phyloP scores from a whole-genome alignment of 768 basidiomycete genomes.

The Tricholoma terreum region DNA sequence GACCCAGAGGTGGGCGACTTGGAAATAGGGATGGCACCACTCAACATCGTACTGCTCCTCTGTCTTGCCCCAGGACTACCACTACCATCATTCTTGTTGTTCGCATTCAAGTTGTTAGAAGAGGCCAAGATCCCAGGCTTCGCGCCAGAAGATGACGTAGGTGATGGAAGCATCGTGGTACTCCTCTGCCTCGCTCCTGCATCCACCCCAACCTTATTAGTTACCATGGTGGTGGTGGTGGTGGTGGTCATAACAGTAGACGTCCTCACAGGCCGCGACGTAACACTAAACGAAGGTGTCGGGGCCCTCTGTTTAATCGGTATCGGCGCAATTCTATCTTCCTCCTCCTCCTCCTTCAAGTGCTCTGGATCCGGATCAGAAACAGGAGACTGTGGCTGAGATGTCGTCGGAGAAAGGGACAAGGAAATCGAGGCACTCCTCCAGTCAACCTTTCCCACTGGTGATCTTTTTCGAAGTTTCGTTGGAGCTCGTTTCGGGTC shows the following conservation, averaged over 20 bases:
- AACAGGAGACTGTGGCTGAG: background rate
- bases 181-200: conserved; percentile 33
- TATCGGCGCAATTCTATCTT: conserved; percentile 47
- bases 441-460: background rate
- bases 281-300: conserved; percentile 58
- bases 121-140: background rate
- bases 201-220: conserved; percentile 6
- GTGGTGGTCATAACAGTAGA: background rate
- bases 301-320: conserved; percentile 56
- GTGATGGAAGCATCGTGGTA: conserved; percentile 36
- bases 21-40: conserved; percentile 12
- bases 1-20: background rate
- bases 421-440: background rate
- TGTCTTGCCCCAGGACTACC: conserved; percentile 21
- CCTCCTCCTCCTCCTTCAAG: conserved; percentile 14
- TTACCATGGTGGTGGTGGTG: conserved; percentile 24
- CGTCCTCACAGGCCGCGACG: conserved; percentile 43
- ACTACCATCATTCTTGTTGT: background rate
- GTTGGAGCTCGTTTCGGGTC: background rate
- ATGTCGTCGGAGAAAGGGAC: background rate
- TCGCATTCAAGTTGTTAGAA: no score
- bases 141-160: conserved; percentile 18
- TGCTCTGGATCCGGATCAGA: background rate
- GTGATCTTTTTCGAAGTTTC: background rate
- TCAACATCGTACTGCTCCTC: conserved; percentile 41